A percentile compares a stretch with the other conserved stretches of the same genome.
Evolutionary conservation across 306 rosid species (phyloP).

Genomic region (Vicia faba): DNA sequence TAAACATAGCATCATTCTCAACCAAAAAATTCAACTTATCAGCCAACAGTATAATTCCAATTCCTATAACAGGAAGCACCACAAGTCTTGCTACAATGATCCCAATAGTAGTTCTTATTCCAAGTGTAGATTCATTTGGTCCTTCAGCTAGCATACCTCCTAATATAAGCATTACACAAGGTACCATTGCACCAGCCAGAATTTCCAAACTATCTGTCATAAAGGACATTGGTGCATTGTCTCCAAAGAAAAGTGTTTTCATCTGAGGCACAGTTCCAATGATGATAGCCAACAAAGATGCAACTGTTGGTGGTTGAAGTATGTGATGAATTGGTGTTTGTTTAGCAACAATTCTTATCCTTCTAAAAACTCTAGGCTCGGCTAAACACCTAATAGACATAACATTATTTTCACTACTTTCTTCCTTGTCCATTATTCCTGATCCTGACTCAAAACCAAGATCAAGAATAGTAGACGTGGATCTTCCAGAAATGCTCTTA

Average conservation of each 20-base stretch:
- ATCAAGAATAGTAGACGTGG: slow-evolving; percentile 45
- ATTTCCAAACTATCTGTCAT: slow-evolving; percentile 71
- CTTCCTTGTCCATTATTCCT: slow-evolving; percentile 6
- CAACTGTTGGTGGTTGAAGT: slow-evolving; percentile 88
- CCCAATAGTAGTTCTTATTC: slow-evolving; percentile 70
- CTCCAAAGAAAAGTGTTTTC: slow-evolving; percentile 65
- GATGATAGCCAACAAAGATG: slow-evolving; percentile 75
- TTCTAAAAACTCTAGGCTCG: slow-evolving; percentile 76
- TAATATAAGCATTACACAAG: slow-evolving; percentile 85
- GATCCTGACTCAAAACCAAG: not conserved
- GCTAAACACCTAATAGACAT: slow-evolving; percentile 75
- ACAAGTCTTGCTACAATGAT: slow-evolving; percentile 76
- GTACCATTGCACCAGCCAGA: slow-evolving; percentile 73
- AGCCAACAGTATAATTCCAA: slow-evolving; percentile 60
- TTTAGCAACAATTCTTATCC: slow-evolving; percentile 70
- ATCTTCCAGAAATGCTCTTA: slow-evolving; percentile 52
- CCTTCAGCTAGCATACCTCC: slow-evolving; percentile 97
- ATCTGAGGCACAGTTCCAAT: slow-evolving; percentile 73
- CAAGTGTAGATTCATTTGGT: slow-evolving; percentile 75
- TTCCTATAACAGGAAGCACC: slow-evolving; percentile 79
- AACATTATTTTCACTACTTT: slow-evolving; percentile 51
- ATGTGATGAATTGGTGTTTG: slow-evolving; percentile 80
- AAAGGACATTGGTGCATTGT: slow-evolving; percentile 67
- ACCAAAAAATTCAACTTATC: slow-evolving; percentile 64
- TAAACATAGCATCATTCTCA: slow-evolving; percentile 58